phyloP scores from a whole-genome alignment of 352 stramenopile species.

The Globisporangium middletonii region DNA sequence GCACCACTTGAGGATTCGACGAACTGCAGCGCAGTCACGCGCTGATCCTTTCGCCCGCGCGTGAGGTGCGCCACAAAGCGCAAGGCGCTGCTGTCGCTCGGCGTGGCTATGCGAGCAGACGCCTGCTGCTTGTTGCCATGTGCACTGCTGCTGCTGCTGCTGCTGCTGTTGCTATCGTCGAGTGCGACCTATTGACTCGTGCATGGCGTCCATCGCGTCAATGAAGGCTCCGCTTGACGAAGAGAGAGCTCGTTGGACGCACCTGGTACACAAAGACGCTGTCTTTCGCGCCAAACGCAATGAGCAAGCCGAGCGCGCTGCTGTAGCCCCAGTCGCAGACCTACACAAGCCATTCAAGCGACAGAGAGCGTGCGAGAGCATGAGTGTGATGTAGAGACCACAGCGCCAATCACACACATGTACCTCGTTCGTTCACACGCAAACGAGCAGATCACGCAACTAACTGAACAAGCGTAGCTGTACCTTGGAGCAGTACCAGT shows the following conservation, averaged over 20 bases:
- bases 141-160: too few species aligned
- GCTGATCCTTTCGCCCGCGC: constrained; percentile 50
- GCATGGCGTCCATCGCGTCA: neutral
- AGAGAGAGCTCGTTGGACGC: neutral
- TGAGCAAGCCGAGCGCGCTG: constrained; percentile 24
- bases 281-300: constrained; percentile 60
- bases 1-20: constrained; percentile 22
- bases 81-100: neutral
- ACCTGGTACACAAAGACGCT: constrained; percentile 62
- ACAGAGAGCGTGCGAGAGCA: neutral
- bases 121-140: neutral
- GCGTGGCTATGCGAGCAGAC: neutral
- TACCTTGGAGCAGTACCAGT: constrained; percentile 81
- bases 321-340: constrained; percentile 60
- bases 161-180: constrained; percentile 1
- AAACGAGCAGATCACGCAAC: neutral
- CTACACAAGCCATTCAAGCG: constrained; percentile 18
- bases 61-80: constrained; percentile 45
- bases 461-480: neutral
- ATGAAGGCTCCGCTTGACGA: too few species aligned
- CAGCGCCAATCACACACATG: too few species aligned
- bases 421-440: neutral
- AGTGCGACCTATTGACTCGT: neutral
- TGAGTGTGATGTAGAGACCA: neutral
- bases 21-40: constrained; percentile 54